Conservation (phyloP, 208 protist species). For the Herpetomonas samuelpessoai region DNA sequence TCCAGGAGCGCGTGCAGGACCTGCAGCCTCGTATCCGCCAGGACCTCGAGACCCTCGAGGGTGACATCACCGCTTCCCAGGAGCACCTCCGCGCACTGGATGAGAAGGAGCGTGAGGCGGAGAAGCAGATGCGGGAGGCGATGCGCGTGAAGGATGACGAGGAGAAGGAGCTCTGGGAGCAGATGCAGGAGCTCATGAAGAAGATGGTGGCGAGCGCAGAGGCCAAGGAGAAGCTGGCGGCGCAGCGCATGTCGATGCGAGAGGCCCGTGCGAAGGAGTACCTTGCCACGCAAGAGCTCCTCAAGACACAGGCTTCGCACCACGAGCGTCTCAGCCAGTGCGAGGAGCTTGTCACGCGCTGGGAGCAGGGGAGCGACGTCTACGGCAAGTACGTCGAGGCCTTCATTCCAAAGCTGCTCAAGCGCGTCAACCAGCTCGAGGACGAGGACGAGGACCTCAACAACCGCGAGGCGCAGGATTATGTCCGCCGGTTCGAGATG, state of each 20-base stretch:
- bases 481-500: conserved; percentile 70
- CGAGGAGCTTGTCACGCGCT: conserved; percentile 51
- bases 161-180: conserved; percentile 43
- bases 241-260: conserved; percentile 55
- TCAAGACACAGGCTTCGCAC: conserved; percentile 49
- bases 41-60: conserved; percentile 35
- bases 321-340: conserved; percentile 36
- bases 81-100: conserved; percentile 30
- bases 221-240: conserved; percentile 40
- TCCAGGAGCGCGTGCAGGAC: conserved; percentile 32
- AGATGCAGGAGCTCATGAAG: conserved; percentile 31
- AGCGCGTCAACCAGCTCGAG: conserved; percentile 86
- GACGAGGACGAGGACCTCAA: conserved; percentile 56
- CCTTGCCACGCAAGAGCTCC: conserved; percentile 29
- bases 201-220: conserved; percentile 35
- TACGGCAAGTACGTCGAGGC: conserved; percentile 83
- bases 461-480: conserved; percentile 69
- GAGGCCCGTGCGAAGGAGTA: conserved; percentile 48
- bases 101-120: conserved; percentile 31
- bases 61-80: conserved; percentile 20
- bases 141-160: conserved; percentile 39
- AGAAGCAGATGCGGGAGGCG: conserved; percentile 19
- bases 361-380: conserved; percentile 41
- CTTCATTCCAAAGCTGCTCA: conserved; percentile 90
- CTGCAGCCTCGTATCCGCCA: conserved; percentile 45